phyloP scores from a whole-genome alignment of 495 filamentous ascomycete species.

The Penicillium daleae region DNA sequence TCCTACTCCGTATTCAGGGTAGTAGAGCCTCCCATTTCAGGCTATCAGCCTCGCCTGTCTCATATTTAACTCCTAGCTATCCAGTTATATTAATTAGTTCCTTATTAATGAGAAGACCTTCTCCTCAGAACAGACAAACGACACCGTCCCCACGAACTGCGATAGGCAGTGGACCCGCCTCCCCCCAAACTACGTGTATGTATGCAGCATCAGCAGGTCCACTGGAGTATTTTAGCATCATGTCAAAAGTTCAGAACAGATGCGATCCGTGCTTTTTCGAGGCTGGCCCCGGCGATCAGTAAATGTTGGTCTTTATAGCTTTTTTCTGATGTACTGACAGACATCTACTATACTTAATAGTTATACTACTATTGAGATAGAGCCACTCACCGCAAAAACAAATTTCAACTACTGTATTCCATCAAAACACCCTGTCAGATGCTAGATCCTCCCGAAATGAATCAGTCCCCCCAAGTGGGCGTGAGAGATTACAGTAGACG shows the following conservation, averaged over 20 bases:
- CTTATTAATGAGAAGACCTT: no score
- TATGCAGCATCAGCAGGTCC: background rate
- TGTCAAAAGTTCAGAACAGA: background rate
- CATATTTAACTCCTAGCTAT: background rate
- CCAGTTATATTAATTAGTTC: background rate
- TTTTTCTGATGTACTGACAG: background rate
- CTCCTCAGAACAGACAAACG: no score
- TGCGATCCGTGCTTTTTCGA: constrained; percentile 2
- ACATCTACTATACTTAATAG: no score
- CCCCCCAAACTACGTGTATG: no score
- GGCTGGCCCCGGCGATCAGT: background rate
- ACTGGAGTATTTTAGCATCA: background rate
- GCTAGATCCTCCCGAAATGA: background rate
- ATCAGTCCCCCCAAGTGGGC: background rate
- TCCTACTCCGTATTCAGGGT: background rate
- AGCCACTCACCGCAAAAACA: background rate
- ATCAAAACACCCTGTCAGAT: background rate
- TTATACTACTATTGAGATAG: background rate
- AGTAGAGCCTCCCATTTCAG: background rate
- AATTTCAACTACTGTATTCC: background rate
- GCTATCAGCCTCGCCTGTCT: background rate
- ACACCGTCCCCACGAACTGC: background rate
- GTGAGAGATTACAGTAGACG: background rate
- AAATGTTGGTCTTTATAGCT: background rate
- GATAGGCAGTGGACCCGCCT: background rate